phyloP scores from a whole-genome alignment of 768 basidiomycete species.

The Royoungia palumana region DNA sequence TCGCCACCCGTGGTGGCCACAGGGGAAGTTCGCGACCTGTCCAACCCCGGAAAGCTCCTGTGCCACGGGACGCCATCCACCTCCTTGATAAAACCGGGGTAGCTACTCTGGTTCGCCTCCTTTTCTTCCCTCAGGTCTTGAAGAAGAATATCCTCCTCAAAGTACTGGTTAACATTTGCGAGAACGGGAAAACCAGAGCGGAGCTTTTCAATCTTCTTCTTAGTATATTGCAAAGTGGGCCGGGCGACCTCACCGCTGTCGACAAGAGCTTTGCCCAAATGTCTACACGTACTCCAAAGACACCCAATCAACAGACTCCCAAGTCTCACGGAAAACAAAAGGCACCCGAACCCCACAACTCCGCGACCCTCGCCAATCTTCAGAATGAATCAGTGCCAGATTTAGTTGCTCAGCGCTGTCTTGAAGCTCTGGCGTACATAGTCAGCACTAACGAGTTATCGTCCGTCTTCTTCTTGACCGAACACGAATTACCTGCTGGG shows the following conservation, averaged over 20 bases:
- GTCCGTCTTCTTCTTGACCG: slow-evolving; percentile 91
- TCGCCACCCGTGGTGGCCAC: slow-evolving; percentile 29
- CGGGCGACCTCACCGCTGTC: slow-evolving; percentile 86
- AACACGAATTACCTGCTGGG: slow-evolving; percentile 86
- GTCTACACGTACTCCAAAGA: slow-evolving; percentile 69
- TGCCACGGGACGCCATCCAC: slow-evolving; percentile 84
- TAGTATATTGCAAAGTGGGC: slow-evolving; percentile 92
- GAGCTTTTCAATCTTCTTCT: slow-evolving; percentile 94
- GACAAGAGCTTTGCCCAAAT: slow-evolving; percentile 93
- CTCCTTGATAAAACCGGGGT: slow-evolving; percentile 89
- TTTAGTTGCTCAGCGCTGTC: slow-evolving; percentile 88
- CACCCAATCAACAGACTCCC: slow-evolving; percentile 37
- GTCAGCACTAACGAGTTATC: slow-evolving; percentile 81
- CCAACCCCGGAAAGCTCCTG: slow-evolving; percentile 46
- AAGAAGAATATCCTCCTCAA: slow-evolving; percentile 83
- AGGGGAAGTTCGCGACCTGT: slow-evolving; percentile 25
- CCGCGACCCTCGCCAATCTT: slow-evolving; percentile 47
- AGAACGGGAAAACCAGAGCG: slow-evolving; percentile 86
- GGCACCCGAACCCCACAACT: slow-evolving; percentile 48
- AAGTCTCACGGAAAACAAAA: slow-evolving; percentile 69
- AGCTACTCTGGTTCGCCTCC: slow-evolving; percentile 82
- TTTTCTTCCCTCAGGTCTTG: slow-evolving; percentile 94
- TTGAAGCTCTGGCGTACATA: slow-evolving; percentile 87
- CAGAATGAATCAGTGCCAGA: slow-evolving; percentile 86
- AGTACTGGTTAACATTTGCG: slow-evolving; percentile 91